A percentile compares a stretch with the other conserved stretches of the same genome.
Conservation (phyloP, 345 rosid species). For the Linum usitatissimum region DNA sequence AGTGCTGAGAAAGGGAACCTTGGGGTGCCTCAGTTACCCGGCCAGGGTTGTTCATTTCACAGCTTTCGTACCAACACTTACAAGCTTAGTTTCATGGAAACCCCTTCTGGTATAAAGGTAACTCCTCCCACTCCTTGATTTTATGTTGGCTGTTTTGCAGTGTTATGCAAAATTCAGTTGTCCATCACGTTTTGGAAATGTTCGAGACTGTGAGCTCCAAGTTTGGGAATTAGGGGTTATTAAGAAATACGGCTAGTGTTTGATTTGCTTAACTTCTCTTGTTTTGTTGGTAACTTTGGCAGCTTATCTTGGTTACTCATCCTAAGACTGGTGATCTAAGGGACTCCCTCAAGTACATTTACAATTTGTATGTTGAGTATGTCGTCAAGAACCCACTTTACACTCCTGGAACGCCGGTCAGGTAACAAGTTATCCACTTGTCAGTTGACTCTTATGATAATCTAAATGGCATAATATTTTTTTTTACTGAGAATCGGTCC, state of each 20-base stretch:
- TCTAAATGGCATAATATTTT: not conserved
- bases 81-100: slow-evolving; percentile 94
- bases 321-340: slow-evolving; percentile 83
- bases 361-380: slow-evolving; percentile 79
- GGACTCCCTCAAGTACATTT: slow-evolving; percentile 69
- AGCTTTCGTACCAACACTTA: slow-evolving; percentile 87
- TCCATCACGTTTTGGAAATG: not conserved
- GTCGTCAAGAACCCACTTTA: slow-evolving; percentile 80
- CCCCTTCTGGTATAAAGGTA: slow-evolving; percentile 92
- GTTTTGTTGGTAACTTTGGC: slow-evolving; percentile 3
- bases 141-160: not conserved
- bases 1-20: slow-evolving; percentile 71
- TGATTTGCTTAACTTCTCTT: not conserved
- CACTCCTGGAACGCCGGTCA: slow-evolving; percentile 65
- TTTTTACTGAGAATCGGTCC: not conserved
- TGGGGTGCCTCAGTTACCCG: slow-evolving; percentile 84
- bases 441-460: not conserved
- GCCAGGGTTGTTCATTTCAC: slow-evolving; percentile 93
- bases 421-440: slow-evolving; percentile 27
- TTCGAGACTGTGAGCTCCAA: not conserved
- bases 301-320: slow-evolving; percentile 85
- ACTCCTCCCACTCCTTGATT: not conserved
- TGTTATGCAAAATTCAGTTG: not conserved
- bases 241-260: not conserved
- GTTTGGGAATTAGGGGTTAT: not conserved